phyloP scores from a whole-genome alignment of 805 yeast species.

The Pichia kluyveri region DNA sequence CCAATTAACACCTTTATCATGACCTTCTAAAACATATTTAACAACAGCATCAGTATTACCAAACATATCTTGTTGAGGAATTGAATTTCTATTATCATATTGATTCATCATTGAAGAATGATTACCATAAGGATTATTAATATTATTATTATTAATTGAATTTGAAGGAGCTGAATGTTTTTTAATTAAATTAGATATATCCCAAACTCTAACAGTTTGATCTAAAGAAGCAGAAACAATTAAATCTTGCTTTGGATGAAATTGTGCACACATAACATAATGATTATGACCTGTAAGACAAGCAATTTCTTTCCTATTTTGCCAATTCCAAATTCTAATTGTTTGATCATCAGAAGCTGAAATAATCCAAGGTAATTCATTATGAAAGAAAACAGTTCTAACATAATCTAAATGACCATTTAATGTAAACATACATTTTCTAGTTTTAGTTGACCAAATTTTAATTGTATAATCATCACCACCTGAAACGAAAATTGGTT shows the following conservation, averaged over 20 bases:
- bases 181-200: slow-evolving; percentile 87
- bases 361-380: slow-evolving; percentile 94
- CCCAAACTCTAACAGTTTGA: slow-evolving; percentile 99
- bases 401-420: slow-evolving; percentile 93
- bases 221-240: slow-evolving; percentile 94
- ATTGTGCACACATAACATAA: slow-evolving; percentile 96
- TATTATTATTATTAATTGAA: no score
- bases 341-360: slow-evolving; percentile 98
- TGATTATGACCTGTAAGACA: slow-evolving; percentile 97
- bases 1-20: slow-evolving; percentile 98
- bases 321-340: slow-evolving; percentile 99
- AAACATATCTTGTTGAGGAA: slow-evolving; percentile 85
- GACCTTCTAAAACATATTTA: slow-evolving; percentile 94
- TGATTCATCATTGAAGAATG: slow-evolving; percentile 18
- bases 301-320: slow-evolving; percentile 93
- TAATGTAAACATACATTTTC: slow-evolving; percentile 86
- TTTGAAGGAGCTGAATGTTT: slow-evolving; percentile 73
- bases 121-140: slow-evolving; percentile 14
- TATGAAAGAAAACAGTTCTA: slow-evolving; percentile 90
- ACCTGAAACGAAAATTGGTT: slow-evolving; percentile 93
- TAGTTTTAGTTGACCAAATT: slow-evolving; percentile 90
- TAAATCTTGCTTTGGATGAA: slow-evolving; percentile 92
- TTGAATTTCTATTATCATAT: slow-evolving; percentile 46
- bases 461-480: slow-evolving; percentile 94
- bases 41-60: slow-evolving; percentile 92